phyloP scores from a whole-genome alignment of 176 grass and related monocot genomes.

The Musa itinerans region DNA sequence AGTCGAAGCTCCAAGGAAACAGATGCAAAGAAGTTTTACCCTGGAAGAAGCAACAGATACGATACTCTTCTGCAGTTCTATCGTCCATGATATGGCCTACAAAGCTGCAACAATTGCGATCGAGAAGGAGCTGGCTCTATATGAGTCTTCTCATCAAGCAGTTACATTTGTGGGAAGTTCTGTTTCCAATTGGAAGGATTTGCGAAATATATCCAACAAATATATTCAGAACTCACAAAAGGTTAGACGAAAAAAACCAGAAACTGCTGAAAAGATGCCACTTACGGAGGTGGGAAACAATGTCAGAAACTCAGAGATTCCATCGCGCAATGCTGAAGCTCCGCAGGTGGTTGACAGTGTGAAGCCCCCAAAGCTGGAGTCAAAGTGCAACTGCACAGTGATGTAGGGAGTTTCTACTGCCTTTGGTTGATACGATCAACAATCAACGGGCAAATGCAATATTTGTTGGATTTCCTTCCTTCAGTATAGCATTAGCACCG shows the following conservation, averaged over 20 bases:
- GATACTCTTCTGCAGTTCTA: slow-evolving; percentile 18
- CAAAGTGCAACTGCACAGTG: slow-evolving; percentile 1
- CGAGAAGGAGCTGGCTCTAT: neutral
- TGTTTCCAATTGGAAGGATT: neutral
- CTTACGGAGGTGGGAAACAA: neutral
- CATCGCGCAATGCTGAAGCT: neutral
- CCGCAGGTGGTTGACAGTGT: neutral
- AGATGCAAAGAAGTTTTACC: slow-evolving; percentile 5
- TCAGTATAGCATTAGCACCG: neutral
- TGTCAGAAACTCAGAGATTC: neutral
- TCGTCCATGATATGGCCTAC: slow-evolving; percentile 3
- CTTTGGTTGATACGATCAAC: neutral
- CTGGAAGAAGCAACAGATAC: slow-evolving; percentile 17
- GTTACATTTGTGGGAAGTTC: neutral
- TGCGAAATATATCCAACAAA: neutral
- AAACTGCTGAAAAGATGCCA: neutral
- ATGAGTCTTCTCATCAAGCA: neutral
- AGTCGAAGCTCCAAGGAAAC: neutral
- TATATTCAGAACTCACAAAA: neutral
- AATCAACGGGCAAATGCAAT: neutral
- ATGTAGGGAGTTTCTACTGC: neutral
- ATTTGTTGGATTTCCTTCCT: neutral
- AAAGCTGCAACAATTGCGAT: slow-evolving; percentile 13
- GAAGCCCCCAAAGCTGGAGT: slow-evolving; percentile 7
- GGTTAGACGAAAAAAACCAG: neutral